Base-by-base conservation (phyloP, 805 yeast species). In the Allodekkera sacchari region DNA sequence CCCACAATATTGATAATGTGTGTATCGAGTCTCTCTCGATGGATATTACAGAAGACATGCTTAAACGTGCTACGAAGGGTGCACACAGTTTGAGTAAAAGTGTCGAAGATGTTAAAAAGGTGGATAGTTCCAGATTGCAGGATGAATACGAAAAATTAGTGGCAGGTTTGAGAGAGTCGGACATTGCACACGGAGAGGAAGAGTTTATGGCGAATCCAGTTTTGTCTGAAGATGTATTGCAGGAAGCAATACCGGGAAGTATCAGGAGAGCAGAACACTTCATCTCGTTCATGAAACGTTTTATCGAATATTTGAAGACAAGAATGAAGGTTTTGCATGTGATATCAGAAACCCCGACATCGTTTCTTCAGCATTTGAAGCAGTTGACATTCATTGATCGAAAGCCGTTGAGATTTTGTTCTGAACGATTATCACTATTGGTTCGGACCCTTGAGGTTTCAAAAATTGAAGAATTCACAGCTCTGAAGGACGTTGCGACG, bases 321-420 rank as follows among this genome's bases (percentile, higher is more conserved):
- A 74, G 98, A 58, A 92, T 92, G 97, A 94, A 92, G 61, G 96
- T 92, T 3, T 59, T 94, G 30, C 96, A 89, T 61, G 98, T 92
- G 22, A 87, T 92, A 26, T 84, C 96, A n/a, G 99, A 92, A 54
- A 92, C 98, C 0, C 98, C 99, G 0, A 72, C 77, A 4, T 85
- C 96, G 21, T 92, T 92, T 48, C 57, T 92, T 36, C 94, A 84
- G 50, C 98, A 92, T 64, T 61, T 94, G 50, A 88, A 89, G 52
- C 96, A 89, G 36, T 59, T 92, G 30, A 92, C 98, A 1, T 92
- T 77, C 49, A 92, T 92, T 27, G 98, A 92, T 43, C 63, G 79
- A 37, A 92, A 92, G 50, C 99, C 99, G 0, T 61, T 92, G 27
- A 55, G 92, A 34, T 92, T 88, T 53, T 88, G 96, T 49, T 79